Evolutionary conservation across 495 filamentous ascomycete genomes (phyloP), one percentile per base, ranked within the genome.

Genomic region (Trichoderma gamsii): DNA sequence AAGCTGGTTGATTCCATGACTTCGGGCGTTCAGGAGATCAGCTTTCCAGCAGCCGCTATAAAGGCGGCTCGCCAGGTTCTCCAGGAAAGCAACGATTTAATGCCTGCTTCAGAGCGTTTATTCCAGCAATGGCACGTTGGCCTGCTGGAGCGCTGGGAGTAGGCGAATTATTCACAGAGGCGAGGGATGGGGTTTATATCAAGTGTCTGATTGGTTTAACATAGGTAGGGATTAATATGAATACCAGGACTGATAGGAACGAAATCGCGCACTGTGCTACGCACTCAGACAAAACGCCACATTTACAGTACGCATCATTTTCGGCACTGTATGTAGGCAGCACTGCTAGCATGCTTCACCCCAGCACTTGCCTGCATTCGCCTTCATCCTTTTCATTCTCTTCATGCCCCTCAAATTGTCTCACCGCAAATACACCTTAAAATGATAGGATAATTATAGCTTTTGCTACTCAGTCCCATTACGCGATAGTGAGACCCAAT

Each of bases 11-110:
- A 85, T 67, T 81, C 80, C 13, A 73, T 83, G n/a, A 81, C 75
- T 4, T 79, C 84, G 49, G 86, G 85, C 0, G 74, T 87, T 1
- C 89, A 92, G 71, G 90, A 93, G 68, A 77, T 93, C 23, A 80
- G 80, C 66, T 71, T 92, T 46, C 88, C 89, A 2, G 65, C 64
- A 0, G 73, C 77, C 15, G 82, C 84, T 4, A 81, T 87, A 0
- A 59, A 52, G n/a, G n/a, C 41, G n/a, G 59, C 59, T 43, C 63
- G 23, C 3, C 35, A 41, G 4, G 11, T 64, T 25, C 67, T 68
- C 1, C 38, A 64, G 27, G 56, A 61, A 16, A 64, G 59, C 23
- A 68, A 64, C 59, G 35, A 12, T 7, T 38, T 46, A 16, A 29
- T 68, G 21, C 67, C 67, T 21, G 59, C 29, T n/a, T 43, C 21